Conservation (phyloP, 495 filamentous ascomycete genomes). For the Penicillium paxilli region DNA sequence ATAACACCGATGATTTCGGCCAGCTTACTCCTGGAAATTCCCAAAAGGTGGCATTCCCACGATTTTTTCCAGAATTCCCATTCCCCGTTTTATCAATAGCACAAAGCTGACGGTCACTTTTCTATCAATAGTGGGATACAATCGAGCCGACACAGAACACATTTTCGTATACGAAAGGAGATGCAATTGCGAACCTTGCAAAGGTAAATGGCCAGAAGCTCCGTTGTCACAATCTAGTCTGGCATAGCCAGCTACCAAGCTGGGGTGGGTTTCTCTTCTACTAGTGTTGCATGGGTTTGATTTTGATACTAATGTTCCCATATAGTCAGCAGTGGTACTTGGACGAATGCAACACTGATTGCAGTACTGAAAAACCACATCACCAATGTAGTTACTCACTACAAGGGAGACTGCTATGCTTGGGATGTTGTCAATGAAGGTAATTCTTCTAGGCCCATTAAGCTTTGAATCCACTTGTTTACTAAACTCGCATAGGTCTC, state of each 20-base stretch:
- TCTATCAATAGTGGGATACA: constrained; percentile 46
- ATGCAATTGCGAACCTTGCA: constrained; percentile 51
- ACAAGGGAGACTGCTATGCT: constrained; percentile 52
- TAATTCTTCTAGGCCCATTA: constrained; percentile 3
- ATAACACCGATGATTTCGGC: constrained; percentile 56
- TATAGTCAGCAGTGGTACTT: constrained; percentile 52
- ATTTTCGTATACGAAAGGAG: constrained; percentile 53
- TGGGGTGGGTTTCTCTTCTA: constrained; percentile 47
- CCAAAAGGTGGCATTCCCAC: constrained; percentile 56
- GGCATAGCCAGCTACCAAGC: constrained; percentile 59
- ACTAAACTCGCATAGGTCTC: constrained; percentile 21
- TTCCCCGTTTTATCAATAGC: no score
- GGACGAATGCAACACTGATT: constrained; percentile 52
- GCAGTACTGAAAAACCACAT: constrained; percentile 47
- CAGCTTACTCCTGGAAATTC: constrained; percentile 60
- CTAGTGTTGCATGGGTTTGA: neutral
- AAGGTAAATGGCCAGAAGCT: constrained; percentile 53
- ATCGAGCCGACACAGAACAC: constrained; percentile 46
- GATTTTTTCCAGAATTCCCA: neutral
- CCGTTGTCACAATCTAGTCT: constrained; percentile 62
- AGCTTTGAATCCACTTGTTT: neutral
- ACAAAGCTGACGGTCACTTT: no score
- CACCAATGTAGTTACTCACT: constrained; percentile 50
- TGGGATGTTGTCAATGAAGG: constrained; percentile 48
- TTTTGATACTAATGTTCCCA: constrained; percentile 1